A percentile compares a stretch with the other conserved stretches of the same genome.
Evolutionary conservation across 2,329 filamentous ascomycete species (phyloP).

Genomic region (Trichophyton simii): DNA sequence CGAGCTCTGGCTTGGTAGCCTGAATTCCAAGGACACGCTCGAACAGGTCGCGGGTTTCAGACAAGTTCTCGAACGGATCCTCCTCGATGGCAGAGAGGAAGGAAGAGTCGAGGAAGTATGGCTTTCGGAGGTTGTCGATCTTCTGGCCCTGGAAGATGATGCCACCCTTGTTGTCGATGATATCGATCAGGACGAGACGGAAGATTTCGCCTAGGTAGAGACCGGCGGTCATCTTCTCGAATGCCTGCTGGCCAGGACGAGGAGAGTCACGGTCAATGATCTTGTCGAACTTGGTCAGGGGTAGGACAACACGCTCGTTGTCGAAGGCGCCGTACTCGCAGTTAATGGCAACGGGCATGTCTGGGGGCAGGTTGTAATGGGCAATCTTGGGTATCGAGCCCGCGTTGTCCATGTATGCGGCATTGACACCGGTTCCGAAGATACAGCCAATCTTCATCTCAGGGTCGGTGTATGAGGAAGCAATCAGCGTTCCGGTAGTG

Average conservation of each 20-base stretch:
- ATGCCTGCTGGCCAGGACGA: slow-evolving; percentile 83
- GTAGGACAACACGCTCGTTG: slow-evolving; percentile 80
- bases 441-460: slow-evolving; percentile 94
- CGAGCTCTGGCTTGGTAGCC: slow-evolving; percentile 65
- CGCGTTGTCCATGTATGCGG: slow-evolving; percentile 91
- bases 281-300: slow-evolving; percentile 71
- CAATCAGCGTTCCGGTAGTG: slow-evolving; percentile 91
- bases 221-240: slow-evolving; percentile 96
- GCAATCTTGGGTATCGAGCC: slow-evolving; percentile 88
- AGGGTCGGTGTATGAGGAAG: slow-evolving; percentile 89
- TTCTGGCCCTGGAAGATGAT: slow-evolving; percentile 77
- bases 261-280: slow-evolving; percentile 85
- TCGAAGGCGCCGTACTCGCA: slow-evolving; percentile 97
- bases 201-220: slow-evolving; percentile 92
- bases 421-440: slow-evolving; percentile 96
- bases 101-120: slow-evolving; percentile 82
- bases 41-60: slow-evolving; percentile 77
- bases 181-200: slow-evolving; percentile 71
- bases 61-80: slow-evolving; percentile 90
- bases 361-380: slow-evolving; percentile 73
- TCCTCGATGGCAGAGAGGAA: slow-evolving; percentile 91
- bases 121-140: slow-evolving; percentile 63
- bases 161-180: slow-evolving; percentile 63
- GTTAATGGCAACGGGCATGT: slow-evolving; percentile 87
- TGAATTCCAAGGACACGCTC: slow-evolving; percentile 59